Base-by-base conservation (phyloP, 192 early-diverging fungal species). In the Linnemannia zychae region DNA sequence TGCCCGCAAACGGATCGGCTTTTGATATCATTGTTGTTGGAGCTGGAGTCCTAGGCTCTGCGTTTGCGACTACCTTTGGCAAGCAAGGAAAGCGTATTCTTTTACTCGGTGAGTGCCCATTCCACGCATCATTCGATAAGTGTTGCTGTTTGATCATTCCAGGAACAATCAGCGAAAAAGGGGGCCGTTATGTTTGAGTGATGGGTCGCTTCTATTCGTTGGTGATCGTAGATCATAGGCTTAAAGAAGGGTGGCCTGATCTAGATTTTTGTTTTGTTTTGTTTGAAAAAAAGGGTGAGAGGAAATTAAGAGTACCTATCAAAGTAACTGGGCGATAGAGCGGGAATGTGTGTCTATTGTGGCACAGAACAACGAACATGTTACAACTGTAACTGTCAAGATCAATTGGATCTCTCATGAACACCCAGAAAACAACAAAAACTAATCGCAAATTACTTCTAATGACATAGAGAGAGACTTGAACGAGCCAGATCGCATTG, bases 401-500 rank as follows among this genome's bases (percentile, higher is more conserved):
- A 44, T 44, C 40, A 44, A 9, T 44, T 9, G 40, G 40, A 44
- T 44, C 40, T 44, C 40, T 44, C 40, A 44, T 44, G 40, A 44
- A 44, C 40, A 44, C 40, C 3, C 40, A 44, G 40, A 36, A 46
- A 48, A 31, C 46, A 76, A 3, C 53, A 68, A 68, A 69, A 77
- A 31, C 47, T 47, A 13, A 68, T 24, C 3, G 28, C 22, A 36
- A n/a, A 17, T 28, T 31, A 49, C 6, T 24, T 65, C 71, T 18
- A 67, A 28, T 75, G 28, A n/a, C n/a, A 72, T 91, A 75, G 98
- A 99, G 82, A 91, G 97, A 76, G 97, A 97, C 86, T 93, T 97
- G 92, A 90, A 67, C 75, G 96, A 99, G 84, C 98, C 98, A 3
- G 97, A 99, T 88, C 95, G 98, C 57, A 99, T 99, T 77, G 98